phyloP scores from a whole-genome alignment of 2,329 filamentous ascomycete genomes.

The Bipolaris bicolor region DNA sequence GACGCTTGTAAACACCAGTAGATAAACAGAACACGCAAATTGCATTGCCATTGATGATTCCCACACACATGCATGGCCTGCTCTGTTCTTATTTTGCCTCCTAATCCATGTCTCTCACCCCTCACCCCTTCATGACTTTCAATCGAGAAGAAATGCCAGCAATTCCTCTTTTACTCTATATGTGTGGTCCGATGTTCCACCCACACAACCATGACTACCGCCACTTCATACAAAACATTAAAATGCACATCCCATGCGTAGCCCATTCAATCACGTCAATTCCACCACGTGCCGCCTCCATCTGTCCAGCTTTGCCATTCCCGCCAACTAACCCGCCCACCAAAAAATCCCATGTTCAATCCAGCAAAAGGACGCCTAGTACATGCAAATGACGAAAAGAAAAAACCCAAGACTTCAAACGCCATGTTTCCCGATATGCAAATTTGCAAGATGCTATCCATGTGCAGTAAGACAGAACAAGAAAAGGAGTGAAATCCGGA shows the following conservation, averaged over 20 bases:
- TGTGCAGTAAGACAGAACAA: neutral
- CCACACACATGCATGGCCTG: neutral
- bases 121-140: neutral
- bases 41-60: too few relatives aligned
- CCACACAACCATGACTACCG: neutral
- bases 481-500: slow-evolving; percentile 19
- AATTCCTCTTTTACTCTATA: neutral
- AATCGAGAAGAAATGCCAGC: neutral
- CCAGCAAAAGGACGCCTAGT: slow-evolving; percentile 5
- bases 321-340: neutral
- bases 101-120: neutral
- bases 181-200: too few relatives aligned
- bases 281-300: neutral
- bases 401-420: neutral
- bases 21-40: neutral
- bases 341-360: neutral
- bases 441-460: slow-evolving; percentile 3
- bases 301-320: neutral
- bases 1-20: too few relatives aligned
- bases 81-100: neutral
- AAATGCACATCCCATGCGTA: neutral
- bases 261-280: neutral
- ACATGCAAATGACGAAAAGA: slow-evolving; percentile 1
- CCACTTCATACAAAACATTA: slow-evolving; percentile 4
- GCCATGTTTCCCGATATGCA: slow-evolving; percentile 12